Evolutionary conservation across 192 early-diverging fungal genomes (phyloP).

Genomic region (Coemansia erecta): DNA sequence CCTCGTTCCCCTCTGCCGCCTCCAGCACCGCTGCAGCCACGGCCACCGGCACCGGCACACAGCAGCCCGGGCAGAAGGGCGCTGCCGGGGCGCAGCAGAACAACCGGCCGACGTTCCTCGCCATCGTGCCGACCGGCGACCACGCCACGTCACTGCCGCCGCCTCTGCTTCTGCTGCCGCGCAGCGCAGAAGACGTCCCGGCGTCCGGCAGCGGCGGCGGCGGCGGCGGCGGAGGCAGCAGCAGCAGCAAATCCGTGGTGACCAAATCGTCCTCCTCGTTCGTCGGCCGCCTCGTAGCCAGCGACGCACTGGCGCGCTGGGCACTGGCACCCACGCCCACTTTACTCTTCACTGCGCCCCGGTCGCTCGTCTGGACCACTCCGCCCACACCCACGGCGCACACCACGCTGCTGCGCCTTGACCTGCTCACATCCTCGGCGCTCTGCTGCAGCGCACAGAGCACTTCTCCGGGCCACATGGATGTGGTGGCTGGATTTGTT

Average conservation of each 20-base stretch:
- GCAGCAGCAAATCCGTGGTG: constrained; percentile 58
- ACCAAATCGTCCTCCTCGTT: constrained; percentile 73
- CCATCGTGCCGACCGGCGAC: too few species aligned
- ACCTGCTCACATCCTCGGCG: constrained; percentile 72
- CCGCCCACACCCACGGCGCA: constrained; percentile 55
- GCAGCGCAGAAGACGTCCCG: background rate
- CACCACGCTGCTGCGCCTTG: constrained; percentile 74
- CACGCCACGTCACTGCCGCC: too few species aligned
- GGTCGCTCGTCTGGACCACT: constrained; percentile 16
- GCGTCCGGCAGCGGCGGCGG: background rate
- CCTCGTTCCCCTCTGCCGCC: background rate
- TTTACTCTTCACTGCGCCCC: constrained; percentile 36
- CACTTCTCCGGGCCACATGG: constrained; percentile 56
- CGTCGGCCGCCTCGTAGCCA: constrained; percentile 67
- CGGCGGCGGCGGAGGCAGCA: background rate
- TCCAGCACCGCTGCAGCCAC: too few species aligned
- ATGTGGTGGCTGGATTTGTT: constrained; percentile 81
- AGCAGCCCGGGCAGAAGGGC: too few species aligned
- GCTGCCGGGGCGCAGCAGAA: too few species aligned
- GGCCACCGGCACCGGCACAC: too few species aligned
- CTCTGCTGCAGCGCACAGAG: constrained; percentile 65
- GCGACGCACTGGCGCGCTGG: constrained; percentile 62
- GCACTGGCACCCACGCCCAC: constrained; percentile 19
- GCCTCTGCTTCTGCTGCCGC: too few species aligned
- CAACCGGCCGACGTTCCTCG: too few species aligned